Evolutionary conservation across 148 eudicot species (phyloP), one percentile per base, ranked within the genome.

Genomic region (Nepenthes gracilis): DNA sequence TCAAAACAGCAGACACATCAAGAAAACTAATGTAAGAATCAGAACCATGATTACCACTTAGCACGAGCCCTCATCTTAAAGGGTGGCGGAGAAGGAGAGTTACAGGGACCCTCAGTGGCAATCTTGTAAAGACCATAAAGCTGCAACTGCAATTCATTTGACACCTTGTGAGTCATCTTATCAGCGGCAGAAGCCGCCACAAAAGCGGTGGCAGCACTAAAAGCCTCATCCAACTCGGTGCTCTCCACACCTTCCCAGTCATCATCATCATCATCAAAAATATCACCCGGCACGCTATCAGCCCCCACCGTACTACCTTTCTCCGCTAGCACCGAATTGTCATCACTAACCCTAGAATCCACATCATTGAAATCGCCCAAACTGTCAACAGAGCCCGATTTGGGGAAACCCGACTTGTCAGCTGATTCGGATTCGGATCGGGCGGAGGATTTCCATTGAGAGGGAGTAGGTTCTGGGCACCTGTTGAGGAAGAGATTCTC

Each of bases 231-330:
- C 53, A 94, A 72, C 62, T 94, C 99, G 58, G 97, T 94, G 57
- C 90, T 94, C 78, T 89, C 99, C 9, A 94, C 92, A 13, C 99
- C 99, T 58, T 94, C 99, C 99, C 99, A 94, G 83, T 89, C 99
- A 72, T 88, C 96, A 61, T 92, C 97, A 37, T 73, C 77, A 59
- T 78, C 82, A 37, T 72, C 77, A 59, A 76, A 78, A 35, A 57
- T 74, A 51, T 67, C 78, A 52, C 64, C 81, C 55, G 70, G 36
- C 7, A 53, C 36, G 2, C 40, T 63, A 63, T 75, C 76, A 49
- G 62, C 55, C 7, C 69, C 76, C 47, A 47, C 77, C 0, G 57
- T 70, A 36, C 78, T 71, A 1, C 66, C 82, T 47, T 63, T 72
- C 61, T 81, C 87, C 5, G 69, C 77, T 38, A 78, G 47, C 36